Evolutionary conservation across 495 filamentous ascomycete species (phyloP).

Genomic region (Astrothelium subdiscretum): DNA sequence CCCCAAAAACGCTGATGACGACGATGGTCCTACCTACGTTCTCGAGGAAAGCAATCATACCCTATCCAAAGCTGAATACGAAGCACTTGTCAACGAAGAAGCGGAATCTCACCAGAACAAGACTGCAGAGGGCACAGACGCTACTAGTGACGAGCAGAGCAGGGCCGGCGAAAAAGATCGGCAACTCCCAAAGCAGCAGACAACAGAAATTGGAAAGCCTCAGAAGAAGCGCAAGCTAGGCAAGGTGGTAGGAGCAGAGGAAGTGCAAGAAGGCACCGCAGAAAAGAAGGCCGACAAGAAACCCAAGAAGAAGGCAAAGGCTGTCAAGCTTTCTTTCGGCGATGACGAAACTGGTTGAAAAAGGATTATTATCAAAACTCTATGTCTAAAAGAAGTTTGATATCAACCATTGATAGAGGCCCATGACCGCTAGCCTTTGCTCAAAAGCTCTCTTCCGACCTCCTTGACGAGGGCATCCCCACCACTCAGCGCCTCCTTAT

Average conservation of each 20-base stretch:
- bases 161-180: background rate
- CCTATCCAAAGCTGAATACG: slow-evolving; percentile 32
- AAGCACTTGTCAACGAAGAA: slow-evolving; percentile 25
- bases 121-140: background rate
- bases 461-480: slow-evolving; percentile 36
- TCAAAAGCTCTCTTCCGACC: background rate
- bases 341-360: slow-evolving; percentile 17
- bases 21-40: slow-evolving; percentile 39
- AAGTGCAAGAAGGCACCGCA: slow-evolving; percentile 9
- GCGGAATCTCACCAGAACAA: background rate
- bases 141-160: background rate
- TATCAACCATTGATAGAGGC: background rate
- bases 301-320: slow-evolving; percentile 30
- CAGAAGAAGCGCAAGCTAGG: slow-evolving; percentile 26
- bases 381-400: background rate
- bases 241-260: slow-evolving; percentile 22
- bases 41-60: slow-evolving; percentile 34
- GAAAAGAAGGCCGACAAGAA: slow-evolving; percentile 19
- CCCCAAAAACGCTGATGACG: slow-evolving; percentile 28
- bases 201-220: slow-evolving; percentile 11
- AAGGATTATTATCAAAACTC: background rate
- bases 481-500: slow-evolving; percentile 41
- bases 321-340: slow-evolving; percentile 30
- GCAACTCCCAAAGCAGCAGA: slow-evolving; percentile 6
- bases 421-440: background rate